phyloP scores from a whole-genome alignment of 768 basidiomycete genomes.

The Suillus alpinus region DNA sequence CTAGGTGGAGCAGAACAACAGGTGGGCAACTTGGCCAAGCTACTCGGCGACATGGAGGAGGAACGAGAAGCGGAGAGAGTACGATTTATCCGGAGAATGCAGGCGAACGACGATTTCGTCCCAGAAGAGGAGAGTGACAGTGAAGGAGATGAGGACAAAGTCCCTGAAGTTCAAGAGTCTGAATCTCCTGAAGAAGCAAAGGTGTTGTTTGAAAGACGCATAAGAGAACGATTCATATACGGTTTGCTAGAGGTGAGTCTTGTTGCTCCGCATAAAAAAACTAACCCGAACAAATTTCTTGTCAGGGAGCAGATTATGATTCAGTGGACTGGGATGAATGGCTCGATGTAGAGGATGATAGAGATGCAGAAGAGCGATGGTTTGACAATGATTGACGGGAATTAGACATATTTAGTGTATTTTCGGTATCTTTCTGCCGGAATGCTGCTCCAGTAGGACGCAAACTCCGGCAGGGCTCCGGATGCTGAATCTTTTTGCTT shows the following conservation, averaged over 20 bases:
- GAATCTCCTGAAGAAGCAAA: slow-evolving; percentile 52
- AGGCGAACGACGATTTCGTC: slow-evolving; percentile 44
- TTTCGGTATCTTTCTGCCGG: slow-evolving; percentile 11
- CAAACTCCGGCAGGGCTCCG: slow-evolving; percentile 1
- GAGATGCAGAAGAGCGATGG: slow-evolving; percentile 67
- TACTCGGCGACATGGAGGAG: slow-evolving; percentile 74
- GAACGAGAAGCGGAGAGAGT: slow-evolving; percentile 69
- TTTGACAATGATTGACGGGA: slow-evolving; percentile 51
- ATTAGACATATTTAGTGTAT: slow-evolving; percentile 15
- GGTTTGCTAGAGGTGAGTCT: slow-evolving; percentile 65
- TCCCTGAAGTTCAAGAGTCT: slow-evolving; percentile 14
- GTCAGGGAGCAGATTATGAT: slow-evolving; percentile 68
- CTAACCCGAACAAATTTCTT: slow-evolving; percentile 6
- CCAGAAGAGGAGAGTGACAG: slow-evolving; percentile 67
- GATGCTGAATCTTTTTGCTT: slow-evolving; percentile 25
- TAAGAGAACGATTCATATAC: slow-evolving; percentile 74
- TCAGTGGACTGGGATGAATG: slow-evolving; percentile 73
- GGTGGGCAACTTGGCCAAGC: slow-evolving; percentile 64
- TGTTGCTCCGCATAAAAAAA: neutral
- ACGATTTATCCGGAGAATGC: slow-evolving; percentile 42
- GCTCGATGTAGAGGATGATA: slow-evolving; percentile 57
- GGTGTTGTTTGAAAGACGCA: slow-evolving; percentile 51
- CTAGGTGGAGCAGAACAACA: slow-evolving; percentile 52
- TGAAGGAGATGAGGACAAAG: slow-evolving; percentile 27
- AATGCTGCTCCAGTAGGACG: slow-evolving; percentile 3